A percentile compares a stretch with the other conserved stretches of the same genome.
Conservation (phyloP, 306 rosid species). For the Castanea mollissima region DNA sequence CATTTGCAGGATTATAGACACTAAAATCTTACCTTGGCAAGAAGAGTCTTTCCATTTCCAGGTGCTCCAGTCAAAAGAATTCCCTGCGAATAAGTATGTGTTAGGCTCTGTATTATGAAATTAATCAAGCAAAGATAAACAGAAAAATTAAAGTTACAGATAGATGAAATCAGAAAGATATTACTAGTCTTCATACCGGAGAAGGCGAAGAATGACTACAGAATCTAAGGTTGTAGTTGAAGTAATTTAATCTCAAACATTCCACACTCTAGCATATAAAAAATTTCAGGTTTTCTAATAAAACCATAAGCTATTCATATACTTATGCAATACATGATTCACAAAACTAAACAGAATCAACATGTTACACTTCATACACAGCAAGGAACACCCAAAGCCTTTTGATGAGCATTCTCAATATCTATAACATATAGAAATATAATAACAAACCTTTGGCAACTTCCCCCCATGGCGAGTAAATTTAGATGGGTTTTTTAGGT, state of each 20-base stretch:
- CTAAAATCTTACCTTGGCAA: conserved; percentile 76
- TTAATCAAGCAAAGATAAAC: neutral
- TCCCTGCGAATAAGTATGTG: conserved; percentile 56
- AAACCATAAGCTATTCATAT: neutral
- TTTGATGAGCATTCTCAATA: neutral
- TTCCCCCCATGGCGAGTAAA: conserved; percentile 99
- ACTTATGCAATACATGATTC: neutral
- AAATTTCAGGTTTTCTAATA: neutral
- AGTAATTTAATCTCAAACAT: neutral
- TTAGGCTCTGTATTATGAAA: conserved; percentile 33
- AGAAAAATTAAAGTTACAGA: conserved; percentile 6
- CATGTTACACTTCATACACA: neutral
- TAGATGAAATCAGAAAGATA: neutral
- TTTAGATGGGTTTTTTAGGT: conserved; percentile 87
- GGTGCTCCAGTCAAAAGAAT: conserved; percentile 99
- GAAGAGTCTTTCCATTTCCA: conserved; percentile 96
- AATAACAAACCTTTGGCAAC: conserved; percentile 80
- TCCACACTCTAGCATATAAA: neutral
- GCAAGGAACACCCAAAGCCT: neutral
- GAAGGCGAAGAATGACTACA: neutral
- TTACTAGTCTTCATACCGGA: too few relatives aligned
- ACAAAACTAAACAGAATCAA: neutral
- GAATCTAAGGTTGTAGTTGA: neutral
- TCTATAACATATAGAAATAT: neutral
- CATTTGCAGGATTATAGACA: neutral